These are phyloP conservation scores for Aspergillus quadrilineatus DNA, from an alignment of 2,329 filamentous ascomycete genomes.

Conservation along the genomic window DNA sequence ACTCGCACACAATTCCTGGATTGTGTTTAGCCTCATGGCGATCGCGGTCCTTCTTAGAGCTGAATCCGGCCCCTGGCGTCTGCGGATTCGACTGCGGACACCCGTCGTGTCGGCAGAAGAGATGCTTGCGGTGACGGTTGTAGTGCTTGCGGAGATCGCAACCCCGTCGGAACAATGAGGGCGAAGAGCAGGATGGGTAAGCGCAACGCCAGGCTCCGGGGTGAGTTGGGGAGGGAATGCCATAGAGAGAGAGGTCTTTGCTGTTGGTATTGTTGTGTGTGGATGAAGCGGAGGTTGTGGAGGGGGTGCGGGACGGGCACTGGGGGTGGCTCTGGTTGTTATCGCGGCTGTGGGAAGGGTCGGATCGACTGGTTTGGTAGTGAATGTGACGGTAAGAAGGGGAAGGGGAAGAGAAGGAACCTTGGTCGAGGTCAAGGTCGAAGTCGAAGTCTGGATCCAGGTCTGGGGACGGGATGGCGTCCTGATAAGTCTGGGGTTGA, in stretches of 20 bases:
- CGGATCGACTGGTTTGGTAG: not conserved
- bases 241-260: slow-evolving; percentile 34
- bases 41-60: slow-evolving; percentile 62
- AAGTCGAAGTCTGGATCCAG: not conserved
- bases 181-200: slow-evolving; percentile 60
- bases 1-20: slow-evolving; percentile 59
- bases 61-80: slow-evolving; percentile 57
- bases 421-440: slow-evolving; percentile 8
- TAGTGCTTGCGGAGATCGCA: slow-evolving; percentile 64
- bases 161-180: slow-evolving; percentile 57
- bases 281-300: not conserved
- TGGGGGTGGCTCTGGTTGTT: not conserved
- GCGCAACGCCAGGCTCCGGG: slow-evolving; percentile 57
- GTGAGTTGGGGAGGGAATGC: slow-evolving; percentile 27
- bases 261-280: not conserved
- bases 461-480: slow-evolving; percentile 6
- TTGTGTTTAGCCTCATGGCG: slow-evolving; percentile 64
- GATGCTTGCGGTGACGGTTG: slow-evolving; percentile 61
- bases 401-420: slow-evolving; percentile 5
- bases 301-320: not conserved
- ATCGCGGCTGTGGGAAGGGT: not conserved
- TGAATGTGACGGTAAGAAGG: slow-evolving; percentile 1
- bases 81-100: slow-evolving; percentile 62
- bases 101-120: slow-evolving; percentile 60
- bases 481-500: not conserved